phyloP scores from a whole-genome alignment of 441 rosid species.

The Codiaeum variegatum region DNA sequence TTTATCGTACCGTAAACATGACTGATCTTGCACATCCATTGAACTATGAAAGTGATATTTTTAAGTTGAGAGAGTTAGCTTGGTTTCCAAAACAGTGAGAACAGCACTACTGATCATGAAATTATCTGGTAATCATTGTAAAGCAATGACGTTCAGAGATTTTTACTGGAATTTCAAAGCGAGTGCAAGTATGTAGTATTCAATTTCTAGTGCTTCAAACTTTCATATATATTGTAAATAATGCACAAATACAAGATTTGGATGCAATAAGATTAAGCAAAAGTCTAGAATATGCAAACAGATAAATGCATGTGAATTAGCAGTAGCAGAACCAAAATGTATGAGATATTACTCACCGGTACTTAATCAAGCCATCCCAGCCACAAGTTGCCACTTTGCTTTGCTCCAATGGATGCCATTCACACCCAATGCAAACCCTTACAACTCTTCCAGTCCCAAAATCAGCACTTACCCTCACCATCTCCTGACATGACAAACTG shows the following conservation, averaged over 20 bases:
- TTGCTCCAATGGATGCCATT: slow-evolving; percentile 98
- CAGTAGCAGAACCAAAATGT: not conserved
- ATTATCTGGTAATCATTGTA: not conserved
- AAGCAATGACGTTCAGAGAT: not conserved
- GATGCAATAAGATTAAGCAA: not conserved
- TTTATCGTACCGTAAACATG: not conserved
- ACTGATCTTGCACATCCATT: not conserved
- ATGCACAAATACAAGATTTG: not conserved
- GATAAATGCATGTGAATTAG: not conserved
- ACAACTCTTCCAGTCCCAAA: slow-evolving; percentile 99
- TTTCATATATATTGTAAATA: not conserved
- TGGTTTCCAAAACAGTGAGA: not conserved
- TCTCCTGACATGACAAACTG: slow-evolving; percentile 99
- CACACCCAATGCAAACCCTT: slow-evolving; percentile 91
- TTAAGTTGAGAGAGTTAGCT: not conserved
- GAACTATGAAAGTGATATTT: not conserved
- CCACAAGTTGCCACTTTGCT: slow-evolving; percentile 99
- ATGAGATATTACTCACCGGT: slow-evolving; percentile 64
- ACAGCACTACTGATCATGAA: not conserved
- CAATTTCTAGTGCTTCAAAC: not conserved
- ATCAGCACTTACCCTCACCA: slow-evolving; percentile 98
- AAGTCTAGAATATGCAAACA: not conserved
- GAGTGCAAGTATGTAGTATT: not conserved
- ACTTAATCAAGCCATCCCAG: slow-evolving; percentile 98
- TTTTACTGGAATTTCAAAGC: not conserved